phyloP scores from a whole-genome alignment of 257 asterid species.

The Ehretia macrophylla region DNA sequence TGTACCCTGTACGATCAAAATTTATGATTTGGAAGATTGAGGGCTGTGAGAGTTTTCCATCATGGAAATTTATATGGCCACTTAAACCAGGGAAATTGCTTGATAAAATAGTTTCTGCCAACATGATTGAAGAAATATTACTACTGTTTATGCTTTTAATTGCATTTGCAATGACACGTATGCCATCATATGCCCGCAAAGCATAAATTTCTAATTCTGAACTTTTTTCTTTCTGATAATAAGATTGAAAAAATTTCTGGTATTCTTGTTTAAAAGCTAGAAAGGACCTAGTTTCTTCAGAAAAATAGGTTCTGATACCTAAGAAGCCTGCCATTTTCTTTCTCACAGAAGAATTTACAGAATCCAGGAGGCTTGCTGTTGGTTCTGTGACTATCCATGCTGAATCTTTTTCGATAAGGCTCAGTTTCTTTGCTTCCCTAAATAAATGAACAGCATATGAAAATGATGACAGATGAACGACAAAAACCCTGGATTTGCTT shows the following conservation, averaged over 20 bases:
- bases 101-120: constrained; percentile 16
- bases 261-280: constrained; percentile 21
- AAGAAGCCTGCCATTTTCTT: constrained; percentile 24
- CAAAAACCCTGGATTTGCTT: constrained; percentile 31
- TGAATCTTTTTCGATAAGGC: constrained; percentile 32
- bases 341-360: constrained; percentile 10
- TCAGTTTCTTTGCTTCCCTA: constrained; percentile 29
- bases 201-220: constrained; percentile 28
- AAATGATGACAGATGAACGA: constrained; percentile 28
- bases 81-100: constrained; percentile 36
- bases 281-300: constrained; percentile 14
- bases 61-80: constrained; percentile 21
- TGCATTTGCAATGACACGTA: constrained; percentile 18
- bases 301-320: constrained; percentile 26
- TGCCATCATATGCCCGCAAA: constrained; percentile 35
- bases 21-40: constrained; percentile 26
- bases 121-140: background rate
- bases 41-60: constrained; percentile 10
- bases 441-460: constrained; percentile 21
- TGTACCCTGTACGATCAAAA: constrained; percentile 24
- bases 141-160: constrained; percentile 1
- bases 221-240: constrained; percentile 20
- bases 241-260: constrained; percentile 3
- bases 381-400: constrained; percentile 37
- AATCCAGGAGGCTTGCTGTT: constrained; percentile 31